Conservation (phyloP, 2,329 filamentous ascomycete genomes). For the Colletotrichum australisinense region DNA sequence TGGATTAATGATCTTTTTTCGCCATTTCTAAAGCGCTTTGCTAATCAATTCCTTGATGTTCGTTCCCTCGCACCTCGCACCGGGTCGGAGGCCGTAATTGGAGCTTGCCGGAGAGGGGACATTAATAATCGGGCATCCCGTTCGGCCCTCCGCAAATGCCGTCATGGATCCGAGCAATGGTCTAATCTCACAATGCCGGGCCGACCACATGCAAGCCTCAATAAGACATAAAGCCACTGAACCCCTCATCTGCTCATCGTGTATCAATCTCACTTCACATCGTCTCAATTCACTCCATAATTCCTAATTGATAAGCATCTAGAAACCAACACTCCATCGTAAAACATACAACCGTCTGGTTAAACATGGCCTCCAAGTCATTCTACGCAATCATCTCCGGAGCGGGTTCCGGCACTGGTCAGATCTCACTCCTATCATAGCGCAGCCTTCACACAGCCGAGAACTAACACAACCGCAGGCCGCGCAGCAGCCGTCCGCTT, state of each 20-base stretch:
- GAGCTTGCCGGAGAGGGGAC: constrained; percentile 1
- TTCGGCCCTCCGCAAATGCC: constrained; percentile 29
- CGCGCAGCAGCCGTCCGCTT: constrained; percentile 67
- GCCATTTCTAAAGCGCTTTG: background rate
- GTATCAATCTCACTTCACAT: background rate
- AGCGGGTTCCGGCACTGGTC: constrained; percentile 75
- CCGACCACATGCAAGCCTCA: background rate
- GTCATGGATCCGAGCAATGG: constrained; percentile 31
- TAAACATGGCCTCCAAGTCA: constrained; percentile 44
- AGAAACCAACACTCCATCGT: no score
- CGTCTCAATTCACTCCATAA: background rate
- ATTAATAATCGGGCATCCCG: constrained; percentile 31
- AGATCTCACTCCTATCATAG: constrained; percentile 70
- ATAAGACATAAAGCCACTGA: constrained; percentile 1
- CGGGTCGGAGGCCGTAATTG: constrained; percentile 13
- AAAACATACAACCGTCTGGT: background rate
- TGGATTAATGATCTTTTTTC: background rate
- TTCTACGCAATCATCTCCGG: constrained; percentile 78
- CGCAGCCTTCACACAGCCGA: constrained; percentile 63
- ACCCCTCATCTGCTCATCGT: background rate
- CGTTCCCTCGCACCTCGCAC: background rate
- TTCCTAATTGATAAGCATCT: background rate
- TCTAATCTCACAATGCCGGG: constrained; percentile 8
- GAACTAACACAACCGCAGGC: constrained; percentile 44
- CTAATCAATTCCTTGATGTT: background rate